phyloP scores from a whole-genome alignment of 805 yeast species.

The Candida golubevii region DNA sequence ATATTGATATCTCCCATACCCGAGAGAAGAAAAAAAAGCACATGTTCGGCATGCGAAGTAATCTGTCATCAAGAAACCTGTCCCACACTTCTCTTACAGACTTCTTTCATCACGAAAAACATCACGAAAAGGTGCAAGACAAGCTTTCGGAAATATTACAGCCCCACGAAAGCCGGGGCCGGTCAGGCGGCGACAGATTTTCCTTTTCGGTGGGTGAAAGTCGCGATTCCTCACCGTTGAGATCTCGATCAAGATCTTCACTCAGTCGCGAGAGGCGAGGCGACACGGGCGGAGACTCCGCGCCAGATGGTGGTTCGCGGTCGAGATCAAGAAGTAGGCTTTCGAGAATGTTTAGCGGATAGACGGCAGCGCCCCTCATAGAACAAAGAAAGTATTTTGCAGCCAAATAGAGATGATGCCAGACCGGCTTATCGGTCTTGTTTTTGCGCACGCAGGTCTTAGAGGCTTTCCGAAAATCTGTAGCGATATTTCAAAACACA shows the following conservation, averaged over 20 bases:
- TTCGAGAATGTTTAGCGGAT: slow-evolving; percentile 8
- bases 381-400: too few relatives aligned
- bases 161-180: slow-evolving; percentile 5
- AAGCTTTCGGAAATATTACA: slow-evolving; percentile 1
- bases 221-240: slow-evolving; percentile 9
- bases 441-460: too few relatives aligned
- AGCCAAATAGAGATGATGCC: too few relatives aligned
- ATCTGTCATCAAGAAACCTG: slow-evolving; percentile 11
- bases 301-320: slow-evolving; percentile 2
- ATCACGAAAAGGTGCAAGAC: slow-evolving; percentile 3
- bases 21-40: slow-evolving; percentile 17
- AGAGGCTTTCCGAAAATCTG: too few relatives aligned
- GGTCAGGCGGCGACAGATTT: slow-evolving; percentile 1
- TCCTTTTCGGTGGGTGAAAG: slow-evolving; percentile 1
- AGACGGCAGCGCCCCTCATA: too few relatives aligned
- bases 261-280: background rate
- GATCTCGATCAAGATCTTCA: slow-evolving; percentile 5
- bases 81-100: slow-evolving; percentile 13
- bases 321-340: slow-evolving; percentile 12
- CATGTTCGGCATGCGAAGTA: slow-evolving; percentile 13
- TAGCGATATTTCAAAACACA: too few relatives aligned
- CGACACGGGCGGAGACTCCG: slow-evolving; percentile 1
- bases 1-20: slow-evolving; percentile 20
- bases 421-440: too few relatives aligned
- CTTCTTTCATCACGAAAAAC: slow-evolving; percentile 3